These are phyloP conservation scores for Buddleja alternifolia DNA, from an alignment of 257 asterid species.

Conservation along the genomic window DNA sequence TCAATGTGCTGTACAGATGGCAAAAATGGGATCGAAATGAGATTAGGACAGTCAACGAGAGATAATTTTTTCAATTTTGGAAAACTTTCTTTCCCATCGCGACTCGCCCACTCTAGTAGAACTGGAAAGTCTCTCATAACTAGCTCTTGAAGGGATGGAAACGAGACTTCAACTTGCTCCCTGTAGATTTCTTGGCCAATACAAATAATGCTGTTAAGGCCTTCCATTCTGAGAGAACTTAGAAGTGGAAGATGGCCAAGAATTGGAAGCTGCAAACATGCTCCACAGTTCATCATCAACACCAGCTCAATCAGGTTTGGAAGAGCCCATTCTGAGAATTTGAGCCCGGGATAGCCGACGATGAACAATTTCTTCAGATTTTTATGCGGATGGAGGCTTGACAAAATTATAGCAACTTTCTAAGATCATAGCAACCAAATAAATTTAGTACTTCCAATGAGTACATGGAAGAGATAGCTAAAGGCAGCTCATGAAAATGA, in stretches of 20 bases:
- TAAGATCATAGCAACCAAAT: conserved; percentile 33
- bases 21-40: conserved; percentile 18
- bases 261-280: conserved; percentile 30
- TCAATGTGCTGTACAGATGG: conserved; percentile 30
- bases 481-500: conserved; percentile 29
- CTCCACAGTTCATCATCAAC: conserved; percentile 36
- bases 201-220: conserved; percentile 16
- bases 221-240: conserved; percentile 26
- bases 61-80: conserved; percentile 28
- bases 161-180: conserved; percentile 16
- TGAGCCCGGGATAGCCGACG: conserved; percentile 30
- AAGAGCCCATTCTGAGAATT: conserved; percentile 30
- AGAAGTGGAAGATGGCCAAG: conserved; percentile 43
- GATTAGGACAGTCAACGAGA: conserved; percentile 29
- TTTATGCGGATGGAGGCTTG: conserved; percentile 34
- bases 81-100: conserved; percentile 16
- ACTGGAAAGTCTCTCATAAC: conserved; percentile 27
- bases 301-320: conserved; percentile 35
- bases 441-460: conserved; percentile 34
- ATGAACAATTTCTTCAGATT: conserved; percentile 28
- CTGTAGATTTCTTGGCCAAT: conserved; percentile 32
- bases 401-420: conserved; percentile 27
- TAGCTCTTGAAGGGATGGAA: conserved; percentile 35
- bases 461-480: conserved; percentile 20
- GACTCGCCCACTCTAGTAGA: conserved; percentile 27